These are phyloP conservation scores for Rhizopus stolonifer DNA, from an alignment of 371 early-diverging fungal genomes.

Conservation along the genomic window DNA sequence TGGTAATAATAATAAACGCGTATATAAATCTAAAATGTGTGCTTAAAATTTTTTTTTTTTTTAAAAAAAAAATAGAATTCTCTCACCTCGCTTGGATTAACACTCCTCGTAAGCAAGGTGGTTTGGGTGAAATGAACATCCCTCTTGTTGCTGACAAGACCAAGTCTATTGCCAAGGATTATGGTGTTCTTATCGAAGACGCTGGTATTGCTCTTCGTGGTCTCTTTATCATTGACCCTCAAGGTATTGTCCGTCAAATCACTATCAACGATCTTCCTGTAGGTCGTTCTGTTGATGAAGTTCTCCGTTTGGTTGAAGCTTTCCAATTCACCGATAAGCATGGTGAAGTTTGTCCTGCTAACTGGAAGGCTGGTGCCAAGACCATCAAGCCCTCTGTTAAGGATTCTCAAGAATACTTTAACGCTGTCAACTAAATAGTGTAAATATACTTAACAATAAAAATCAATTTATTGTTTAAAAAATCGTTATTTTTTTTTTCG, in stretches of 20 bases:
- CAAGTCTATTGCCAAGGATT: conserved; percentile 67
- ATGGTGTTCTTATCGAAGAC: conserved; percentile 71
- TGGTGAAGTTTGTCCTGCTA: conserved; percentile 80
- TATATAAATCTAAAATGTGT: not conserved
- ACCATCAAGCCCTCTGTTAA: conserved; percentile 69
- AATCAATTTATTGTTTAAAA: too few species aligned
- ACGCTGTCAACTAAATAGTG: conserved; percentile 11
- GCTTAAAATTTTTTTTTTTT: not conserved
- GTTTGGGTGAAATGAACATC: conserved; percentile 74
- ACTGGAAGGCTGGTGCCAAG: conserved; percentile 80
- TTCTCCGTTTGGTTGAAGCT: conserved; percentile 78
- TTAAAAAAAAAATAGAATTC: too few species aligned
- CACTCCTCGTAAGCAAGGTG: conserved; percentile 72
- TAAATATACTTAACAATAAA: not conserved
- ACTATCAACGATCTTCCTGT: conserved; percentile 71
- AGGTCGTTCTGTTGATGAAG: conserved; percentile 75
- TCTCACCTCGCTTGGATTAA: conserved; percentile 65
- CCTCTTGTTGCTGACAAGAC: conserved; percentile 74
- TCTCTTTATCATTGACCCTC: conserved; percentile 79
- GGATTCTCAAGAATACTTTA: conserved; percentile 80
- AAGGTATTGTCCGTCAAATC: conserved; percentile 55
- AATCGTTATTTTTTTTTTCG: too few species aligned
- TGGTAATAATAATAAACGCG: conserved; percentile 28
- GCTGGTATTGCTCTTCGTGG: conserved; percentile 58
- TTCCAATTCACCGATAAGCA: conserved; percentile 74